Evolutionary conservation across 2,329 filamentous ascomycete species (phyloP).

Genomic region (Trichoderma simmonsii): DNA sequence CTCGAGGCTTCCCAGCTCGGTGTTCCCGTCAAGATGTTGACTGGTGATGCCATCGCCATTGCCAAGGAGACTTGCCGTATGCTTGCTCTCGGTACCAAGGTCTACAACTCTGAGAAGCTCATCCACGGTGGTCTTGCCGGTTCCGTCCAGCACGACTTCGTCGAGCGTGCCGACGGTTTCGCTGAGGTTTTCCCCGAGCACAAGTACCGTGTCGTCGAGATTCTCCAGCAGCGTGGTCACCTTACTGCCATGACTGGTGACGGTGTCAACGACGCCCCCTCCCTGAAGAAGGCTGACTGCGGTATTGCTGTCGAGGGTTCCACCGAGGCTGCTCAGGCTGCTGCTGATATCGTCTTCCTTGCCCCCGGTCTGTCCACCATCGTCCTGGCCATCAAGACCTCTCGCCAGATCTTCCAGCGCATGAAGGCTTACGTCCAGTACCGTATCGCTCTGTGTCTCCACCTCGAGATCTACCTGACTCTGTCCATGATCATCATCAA

Average conservation of each 20-base stretch:
- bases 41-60: slow-evolving; percentile 90
- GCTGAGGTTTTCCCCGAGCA: slow-evolving; percentile 93
- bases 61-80: slow-evolving; percentile 88
- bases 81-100: slow-evolving; percentile 86
- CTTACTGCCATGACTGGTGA: slow-evolving; percentile 96
- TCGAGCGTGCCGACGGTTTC: slow-evolving; percentile 92
- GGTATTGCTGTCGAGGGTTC: slow-evolving; percentile 93
- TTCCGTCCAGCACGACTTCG: slow-evolving; percentile 93
- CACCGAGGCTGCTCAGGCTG: slow-evolving; percentile 85
- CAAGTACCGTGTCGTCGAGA: slow-evolving; percentile 93
- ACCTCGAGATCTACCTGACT: slow-evolving; percentile 87
- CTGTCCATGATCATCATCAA: slow-evolving; percentile 90
- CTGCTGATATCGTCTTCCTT: slow-evolving; percentile 91
- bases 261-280: slow-evolving; percentile 91
- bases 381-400: slow-evolving; percentile 89
- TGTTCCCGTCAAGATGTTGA: slow-evolving; percentile 93
- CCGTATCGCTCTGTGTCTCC: slow-evolving; percentile 87
- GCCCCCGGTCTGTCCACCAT: slow-evolving; percentile 87
- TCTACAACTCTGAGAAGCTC: slow-evolving; percentile 90
- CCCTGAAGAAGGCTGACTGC: slow-evolving; percentile 89
- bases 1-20: slow-evolving; percentile 84
- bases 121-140: slow-evolving; percentile 86
- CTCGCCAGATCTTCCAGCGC: slow-evolving; percentile 91
- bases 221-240: slow-evolving; percentile 88
- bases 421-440: slow-evolving; percentile 97